These are phyloP conservation scores for Plenodomus lindquistii DNA, from an alignment of 2,329 filamentous ascomycete species.

Conservation along the genomic window DNA sequence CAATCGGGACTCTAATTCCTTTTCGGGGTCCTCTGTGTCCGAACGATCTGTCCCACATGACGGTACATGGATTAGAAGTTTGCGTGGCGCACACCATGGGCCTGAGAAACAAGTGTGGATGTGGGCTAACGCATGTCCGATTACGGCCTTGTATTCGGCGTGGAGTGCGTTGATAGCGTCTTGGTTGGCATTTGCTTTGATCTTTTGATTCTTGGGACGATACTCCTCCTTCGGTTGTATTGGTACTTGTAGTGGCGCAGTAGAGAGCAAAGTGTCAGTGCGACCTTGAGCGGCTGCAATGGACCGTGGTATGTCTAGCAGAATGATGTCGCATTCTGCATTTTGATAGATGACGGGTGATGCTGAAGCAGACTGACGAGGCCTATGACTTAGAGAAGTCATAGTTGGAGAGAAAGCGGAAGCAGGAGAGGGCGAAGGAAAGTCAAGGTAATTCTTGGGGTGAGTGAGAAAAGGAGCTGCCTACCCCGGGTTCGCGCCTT, in stretches of 20 bases:
- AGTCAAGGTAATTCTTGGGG: too few species aligned
- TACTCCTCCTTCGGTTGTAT: conserved; percentile 53
- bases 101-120: conserved; percentile 30
- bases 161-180: conserved; percentile 36
- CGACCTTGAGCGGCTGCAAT: conserved; percentile 67
- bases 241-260: conserved; percentile 49
- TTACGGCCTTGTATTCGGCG: conserved; percentile 39
- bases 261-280: conserved; percentile 53
- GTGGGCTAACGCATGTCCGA: conserved; percentile 47
- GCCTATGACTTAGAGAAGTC: conserved; percentile 2
- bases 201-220: conserved; percentile 57
- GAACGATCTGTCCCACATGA: conserved; percentile 14
- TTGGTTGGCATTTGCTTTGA: conserved; percentile 46
- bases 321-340: conserved; percentile 53
- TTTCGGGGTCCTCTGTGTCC: conserved; percentile 29
- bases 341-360: conserved; percentile 59
- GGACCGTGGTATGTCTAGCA: conserved; percentile 72
- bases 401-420: not conserved
- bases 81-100: conserved; percentile 32
- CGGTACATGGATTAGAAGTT: conserved; percentile 24
- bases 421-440: not conserved
- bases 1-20: conserved; percentile 32
- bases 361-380: conserved; percentile 2
- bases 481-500: too few species aligned
- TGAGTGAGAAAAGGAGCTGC: too few species aligned